Conservation (phyloP, 2,329 filamentous ascomycete species). For the Alternaria hordeiaustralica region DNA sequence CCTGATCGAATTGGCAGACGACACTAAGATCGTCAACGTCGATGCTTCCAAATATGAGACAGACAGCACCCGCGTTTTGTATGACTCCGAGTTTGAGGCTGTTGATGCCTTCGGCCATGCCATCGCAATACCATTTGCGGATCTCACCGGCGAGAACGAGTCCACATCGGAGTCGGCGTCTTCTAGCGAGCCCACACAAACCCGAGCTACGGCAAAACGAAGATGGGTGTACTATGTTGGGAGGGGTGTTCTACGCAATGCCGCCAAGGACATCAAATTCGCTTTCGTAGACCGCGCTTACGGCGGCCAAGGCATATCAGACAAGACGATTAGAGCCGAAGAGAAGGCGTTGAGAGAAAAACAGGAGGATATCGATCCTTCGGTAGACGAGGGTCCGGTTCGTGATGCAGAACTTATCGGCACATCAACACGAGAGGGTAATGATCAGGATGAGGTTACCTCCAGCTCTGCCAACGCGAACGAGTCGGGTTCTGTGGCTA, state of each 20-base stretch:
- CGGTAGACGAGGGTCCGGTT: conserved; percentile 54
- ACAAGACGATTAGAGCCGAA: conserved; percentile 48
- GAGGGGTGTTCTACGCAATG: conserved; percentile 65
- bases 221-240: conserved; percentile 69
- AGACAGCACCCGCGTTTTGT: conserved; percentile 61
- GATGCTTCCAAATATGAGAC: conserved; percentile 65
- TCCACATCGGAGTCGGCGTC: conserved; percentile 25
- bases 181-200: conserved; percentile 47
- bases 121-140: conserved; percentile 60
- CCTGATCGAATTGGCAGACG: conserved; percentile 60
- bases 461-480: conserved; percentile 8
- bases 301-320: conserved; percentile 61
- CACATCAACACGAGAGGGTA: conserved; percentile 19
- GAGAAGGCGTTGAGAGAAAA: conserved; percentile 49
- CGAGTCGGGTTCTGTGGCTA: not conserved
- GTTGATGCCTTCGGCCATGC: conserved; percentile 64
- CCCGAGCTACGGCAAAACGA: conserved; percentile 51
- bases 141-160: conserved; percentile 53
- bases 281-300: conserved; percentile 66
- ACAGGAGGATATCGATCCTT: conserved; percentile 57
- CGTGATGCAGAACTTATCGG: conserved; percentile 38
- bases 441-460: conserved; percentile 10
- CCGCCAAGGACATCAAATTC: conserved; percentile 62
- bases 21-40: conserved; percentile 60
- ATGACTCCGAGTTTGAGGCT: conserved; percentile 60